These are phyloP conservation scores for Cryptococcus floricola DNA, from an alignment of 1,284 basidiomycete species.

Conservation along the genomic window DNA sequence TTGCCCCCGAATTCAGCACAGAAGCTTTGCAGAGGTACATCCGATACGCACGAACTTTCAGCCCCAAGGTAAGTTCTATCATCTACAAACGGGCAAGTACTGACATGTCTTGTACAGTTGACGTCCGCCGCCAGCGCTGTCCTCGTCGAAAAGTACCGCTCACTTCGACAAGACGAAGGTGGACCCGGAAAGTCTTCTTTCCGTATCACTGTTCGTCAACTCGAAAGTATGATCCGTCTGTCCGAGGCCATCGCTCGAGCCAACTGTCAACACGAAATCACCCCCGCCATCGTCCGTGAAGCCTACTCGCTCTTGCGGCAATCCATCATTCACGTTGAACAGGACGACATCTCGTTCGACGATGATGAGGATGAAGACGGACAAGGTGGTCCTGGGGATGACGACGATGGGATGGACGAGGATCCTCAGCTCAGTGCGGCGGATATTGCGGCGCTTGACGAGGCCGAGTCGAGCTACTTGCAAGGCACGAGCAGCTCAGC, in stretches of 20 bases:
- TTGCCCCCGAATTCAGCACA: slow-evolving; percentile 94
- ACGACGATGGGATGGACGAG: slow-evolving; percentile 36
- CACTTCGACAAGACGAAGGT: slow-evolving; percentile 85
- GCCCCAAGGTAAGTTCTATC: slow-evolving; percentile 71
- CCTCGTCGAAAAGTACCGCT: slow-evolving; percentile 92
- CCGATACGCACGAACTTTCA: slow-evolving; percentile 92
- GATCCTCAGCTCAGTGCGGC: slow-evolving; percentile 57
- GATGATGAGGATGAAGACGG: slow-evolving; percentile 72
- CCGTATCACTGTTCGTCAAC: slow-evolving; percentile 90
- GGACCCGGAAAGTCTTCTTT: slow-evolving; percentile 88
- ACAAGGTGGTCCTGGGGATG: slow-evolving; percentile 20
- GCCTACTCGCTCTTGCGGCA: slow-evolving; percentile 90
- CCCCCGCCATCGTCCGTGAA: slow-evolving; percentile 88
- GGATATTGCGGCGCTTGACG: slow-evolving; percentile 53
- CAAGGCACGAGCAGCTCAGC: slow-evolving; percentile 42
- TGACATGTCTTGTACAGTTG: slow-evolving; percentile 56
- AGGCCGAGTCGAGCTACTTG: slow-evolving; percentile 39
- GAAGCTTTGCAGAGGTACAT: slow-evolving; percentile 96
- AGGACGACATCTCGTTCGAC: slow-evolving; percentile 97
- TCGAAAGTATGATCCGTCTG: slow-evolving; percentile 95
- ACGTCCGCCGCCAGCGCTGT: slow-evolving; percentile 89
- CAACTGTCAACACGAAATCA: slow-evolving; percentile 91
- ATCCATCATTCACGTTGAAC: slow-evolving; percentile 98
- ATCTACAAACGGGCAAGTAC: not conserved
- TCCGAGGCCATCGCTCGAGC: slow-evolving; percentile 96